Evolutionary conservation across 768 basidiomycete species (phyloP).

Genomic region (Mycena kentingensis): DNA sequence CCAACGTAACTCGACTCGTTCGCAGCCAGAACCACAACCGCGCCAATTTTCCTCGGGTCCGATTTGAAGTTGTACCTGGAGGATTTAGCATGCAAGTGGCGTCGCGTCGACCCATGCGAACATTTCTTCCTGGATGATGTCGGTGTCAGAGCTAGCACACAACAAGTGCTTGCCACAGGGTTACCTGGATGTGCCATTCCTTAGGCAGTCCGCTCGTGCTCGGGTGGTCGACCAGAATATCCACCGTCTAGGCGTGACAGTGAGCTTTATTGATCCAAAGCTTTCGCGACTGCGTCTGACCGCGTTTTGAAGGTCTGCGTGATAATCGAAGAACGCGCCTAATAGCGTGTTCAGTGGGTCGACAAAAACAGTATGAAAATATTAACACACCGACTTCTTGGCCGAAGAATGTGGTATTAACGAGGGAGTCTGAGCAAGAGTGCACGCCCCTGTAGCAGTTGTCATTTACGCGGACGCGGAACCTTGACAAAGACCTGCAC

Average conservation of each 20-base stretch:
- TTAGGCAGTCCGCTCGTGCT: slow-evolving; percentile 57
- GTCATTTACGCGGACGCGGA: neutral
- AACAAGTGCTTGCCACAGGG: slow-evolving; percentile 47
- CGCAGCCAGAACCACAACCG: slow-evolving; percentile 61
- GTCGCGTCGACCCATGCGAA: neutral
- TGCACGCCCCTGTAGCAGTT: slow-evolving; percentile 50
- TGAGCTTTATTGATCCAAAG: slow-evolving; percentile 9
- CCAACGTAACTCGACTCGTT: slow-evolving; percentile 66
- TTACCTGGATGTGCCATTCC: slow-evolving; percentile 56
- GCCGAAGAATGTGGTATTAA: slow-evolving; percentile 58
- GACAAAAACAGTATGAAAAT: neutral
- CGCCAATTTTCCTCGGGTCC: slow-evolving; percentile 66
- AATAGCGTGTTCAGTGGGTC: neutral
- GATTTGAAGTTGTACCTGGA: slow-evolving; percentile 71
- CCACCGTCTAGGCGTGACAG: slow-evolving; percentile 49
- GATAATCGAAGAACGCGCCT: slow-evolving; percentile 72
- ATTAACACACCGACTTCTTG: slow-evolving; percentile 53
- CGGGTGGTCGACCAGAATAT: slow-evolving; percentile 59
- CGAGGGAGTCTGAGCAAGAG: slow-evolving; percentile 61
- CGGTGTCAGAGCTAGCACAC: neutral
- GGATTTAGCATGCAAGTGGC: neutral
- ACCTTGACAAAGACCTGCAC: slow-evolving; percentile 30
- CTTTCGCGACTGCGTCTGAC: slow-evolving; percentile 39
- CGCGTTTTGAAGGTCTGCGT: slow-evolving; percentile 64
- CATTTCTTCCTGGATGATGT: neutral